Evolutionary conservation across 1,284 basidiomycete genomes (phyloP).

Genomic region (Austropuccinia psidii): DNA sequence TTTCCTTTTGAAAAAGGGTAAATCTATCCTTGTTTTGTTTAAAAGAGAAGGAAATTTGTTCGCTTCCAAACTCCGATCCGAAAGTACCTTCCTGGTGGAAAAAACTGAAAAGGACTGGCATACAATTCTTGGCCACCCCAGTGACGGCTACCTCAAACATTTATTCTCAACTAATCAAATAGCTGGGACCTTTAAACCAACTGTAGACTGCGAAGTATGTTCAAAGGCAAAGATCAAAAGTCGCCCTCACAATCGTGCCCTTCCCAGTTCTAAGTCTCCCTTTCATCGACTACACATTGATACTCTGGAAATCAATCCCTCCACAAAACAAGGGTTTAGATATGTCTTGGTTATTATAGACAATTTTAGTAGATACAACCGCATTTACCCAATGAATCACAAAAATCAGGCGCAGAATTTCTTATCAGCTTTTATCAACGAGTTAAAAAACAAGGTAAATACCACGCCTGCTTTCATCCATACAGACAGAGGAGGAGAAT

Average conservation of each 20-base stretch:
- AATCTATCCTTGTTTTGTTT: too few species aligned
- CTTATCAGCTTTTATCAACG: not conserved
- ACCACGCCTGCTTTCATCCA: not conserved
- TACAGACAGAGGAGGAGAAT: not conserved
- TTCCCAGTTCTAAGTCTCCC: not conserved
- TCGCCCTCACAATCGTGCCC: not conserved
- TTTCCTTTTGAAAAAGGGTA: too few species aligned
- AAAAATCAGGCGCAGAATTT: not conserved
- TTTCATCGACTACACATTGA: not conserved
- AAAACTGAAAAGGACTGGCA: too few species aligned
- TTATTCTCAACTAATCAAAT: too few species aligned
- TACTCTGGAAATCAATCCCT: not conserved
- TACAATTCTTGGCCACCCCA: too few species aligned
- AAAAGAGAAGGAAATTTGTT: too few species aligned
- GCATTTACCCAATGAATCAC: not conserved
- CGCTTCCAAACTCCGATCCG: too few species aligned
- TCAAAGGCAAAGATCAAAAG: not conserved
- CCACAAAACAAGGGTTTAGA: not conserved
- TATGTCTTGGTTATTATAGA: slow-evolving; percentile 1
- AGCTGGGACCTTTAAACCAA: too few species aligned
- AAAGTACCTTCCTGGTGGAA: too few species aligned
- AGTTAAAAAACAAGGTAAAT: not conserved
- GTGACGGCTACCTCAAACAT: too few species aligned
- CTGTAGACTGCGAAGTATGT: not conserved
- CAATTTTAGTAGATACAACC: not conserved